phyloP scores from a whole-genome alignment of 768 basidiomycete genomes.

The Boletellus ananas region DNA sequence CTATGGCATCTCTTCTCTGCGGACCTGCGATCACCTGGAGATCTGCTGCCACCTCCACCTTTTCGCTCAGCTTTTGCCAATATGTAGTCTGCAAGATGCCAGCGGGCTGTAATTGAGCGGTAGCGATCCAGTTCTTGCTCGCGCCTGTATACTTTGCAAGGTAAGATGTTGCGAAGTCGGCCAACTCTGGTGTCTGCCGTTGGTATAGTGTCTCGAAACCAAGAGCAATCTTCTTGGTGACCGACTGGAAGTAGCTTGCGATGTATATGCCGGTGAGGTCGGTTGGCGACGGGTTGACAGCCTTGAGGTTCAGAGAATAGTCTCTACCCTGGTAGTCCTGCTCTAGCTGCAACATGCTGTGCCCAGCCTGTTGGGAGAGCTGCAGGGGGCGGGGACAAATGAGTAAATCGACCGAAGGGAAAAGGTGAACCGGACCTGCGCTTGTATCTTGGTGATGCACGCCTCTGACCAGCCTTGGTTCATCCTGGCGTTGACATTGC shows the following conservation, averaged over 20 bases:
- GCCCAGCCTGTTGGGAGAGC: conserved; percentile 73
- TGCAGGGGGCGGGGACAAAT: conserved; percentile 31
- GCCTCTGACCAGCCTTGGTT: conserved; percentile 84
- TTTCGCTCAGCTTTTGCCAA: conserved; percentile 93
- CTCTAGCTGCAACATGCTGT: conserved; percentile 91
- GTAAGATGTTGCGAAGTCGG: conserved; percentile 73
- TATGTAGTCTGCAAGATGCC: conserved; percentile 90
- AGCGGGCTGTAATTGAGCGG: conserved; percentile 77
- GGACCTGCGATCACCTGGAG: conserved; percentile 78
- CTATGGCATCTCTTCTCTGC: conserved; percentile 81
- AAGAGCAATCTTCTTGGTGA: conserved; percentile 85
- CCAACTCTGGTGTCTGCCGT: conserved; percentile 64
- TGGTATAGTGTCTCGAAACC: conserved; percentile 86
- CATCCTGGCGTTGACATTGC: conserved; percentile 80
- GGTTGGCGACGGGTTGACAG: conserved; percentile 84
- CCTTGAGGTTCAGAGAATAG: conserved; percentile 81
- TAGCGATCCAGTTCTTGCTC: conserved; percentile 87
- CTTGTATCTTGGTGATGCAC: conserved; percentile 81
- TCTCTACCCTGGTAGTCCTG: conserved; percentile 91
- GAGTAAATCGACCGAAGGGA: neutral
- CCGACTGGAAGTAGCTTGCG: conserved; percentile 87
- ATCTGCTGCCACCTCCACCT: conserved; percentile 97
- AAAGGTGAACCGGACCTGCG: conserved; percentile 57
- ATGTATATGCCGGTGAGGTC: conserved; percentile 91
- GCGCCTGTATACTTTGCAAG: conserved; percentile 73